Evolutionary conservation across 1,284 basidiomycete genomes (phyloP).

Genomic region (Melampsora americana): DNA sequence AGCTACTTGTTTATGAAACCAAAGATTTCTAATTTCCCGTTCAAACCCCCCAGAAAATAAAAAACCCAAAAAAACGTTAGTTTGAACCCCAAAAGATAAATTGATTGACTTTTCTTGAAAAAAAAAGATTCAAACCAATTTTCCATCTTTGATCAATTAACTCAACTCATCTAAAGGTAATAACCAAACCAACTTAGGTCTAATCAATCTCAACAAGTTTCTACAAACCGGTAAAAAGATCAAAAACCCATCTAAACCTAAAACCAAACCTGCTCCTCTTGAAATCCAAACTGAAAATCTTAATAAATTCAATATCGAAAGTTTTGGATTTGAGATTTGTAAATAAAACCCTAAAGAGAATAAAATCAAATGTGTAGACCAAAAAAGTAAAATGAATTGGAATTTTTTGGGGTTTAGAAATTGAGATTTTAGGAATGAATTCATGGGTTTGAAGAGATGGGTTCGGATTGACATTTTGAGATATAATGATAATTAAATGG

Average conservation of each 20-base stretch:
- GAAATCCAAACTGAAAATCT: conserved; percentile 40
- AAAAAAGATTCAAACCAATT: no score
- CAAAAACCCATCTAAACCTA: conserved; percentile 41
- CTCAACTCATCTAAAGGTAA: conserved; percentile 42
- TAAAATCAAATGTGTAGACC: conserved; percentile 8
- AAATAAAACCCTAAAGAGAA: conserved; percentile 31
- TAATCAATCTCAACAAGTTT: conserved; percentile 34
- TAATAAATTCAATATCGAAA: conserved; percentile 32
- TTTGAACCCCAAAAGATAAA: neutral
- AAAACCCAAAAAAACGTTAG: neutral
- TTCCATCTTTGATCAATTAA: no score
- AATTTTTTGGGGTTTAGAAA: no score
- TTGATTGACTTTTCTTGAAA: no score
- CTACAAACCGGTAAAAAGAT: conserved; percentile 32
- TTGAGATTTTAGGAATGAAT: no score
- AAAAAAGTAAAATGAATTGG: conserved; percentile 26
- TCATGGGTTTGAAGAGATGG: no score
- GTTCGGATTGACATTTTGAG: no score
- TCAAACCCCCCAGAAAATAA: neutral
- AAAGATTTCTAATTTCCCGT: conserved; percentile 11
- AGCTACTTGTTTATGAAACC: conserved; percentile 42
- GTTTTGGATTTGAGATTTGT: conserved; percentile 9
- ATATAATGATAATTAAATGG: no score
- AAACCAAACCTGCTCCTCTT: conserved; percentile 29
- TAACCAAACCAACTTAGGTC: conserved; percentile 33